phyloP scores from a whole-genome alignment of 2,329 filamentous ascomycete species.

The Colletotrichum endophyticum region DNA sequence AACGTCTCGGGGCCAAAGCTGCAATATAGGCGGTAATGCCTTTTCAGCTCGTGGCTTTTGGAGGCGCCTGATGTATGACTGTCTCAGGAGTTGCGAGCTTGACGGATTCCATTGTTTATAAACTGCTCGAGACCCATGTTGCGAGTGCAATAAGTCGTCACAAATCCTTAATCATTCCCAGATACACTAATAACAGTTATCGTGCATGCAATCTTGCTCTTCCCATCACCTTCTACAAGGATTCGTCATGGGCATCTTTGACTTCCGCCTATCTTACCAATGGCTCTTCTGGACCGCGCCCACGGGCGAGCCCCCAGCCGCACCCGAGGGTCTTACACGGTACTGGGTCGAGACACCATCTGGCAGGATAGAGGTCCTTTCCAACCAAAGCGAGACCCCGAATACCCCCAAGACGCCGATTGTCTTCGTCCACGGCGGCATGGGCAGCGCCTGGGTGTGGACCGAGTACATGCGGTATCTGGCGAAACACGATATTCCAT shows the following conservation, averaged over 20 bases:
- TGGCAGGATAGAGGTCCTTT: constrained; percentile 55
- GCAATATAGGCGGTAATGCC: not conserved
- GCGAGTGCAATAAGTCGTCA: not conserved
- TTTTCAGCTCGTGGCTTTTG: not conserved
- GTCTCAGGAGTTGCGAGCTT: not conserved
- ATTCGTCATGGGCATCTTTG: constrained; percentile 20
- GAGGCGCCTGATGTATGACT: not conserved
- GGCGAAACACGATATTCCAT: constrained; percentile 45
- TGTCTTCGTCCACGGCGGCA: constrained; percentile 60
- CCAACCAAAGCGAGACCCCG: constrained; percentile 34
- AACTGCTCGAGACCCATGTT: not conserved
- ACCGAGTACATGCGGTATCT: constrained; percentile 56
- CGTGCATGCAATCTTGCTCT: not conserved
- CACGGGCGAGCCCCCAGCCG: constrained; percentile 24
- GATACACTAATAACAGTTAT: not conserved
- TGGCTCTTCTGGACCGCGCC: constrained; percentile 35
- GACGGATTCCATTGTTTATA: not conserved
- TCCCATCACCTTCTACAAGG: not conserved
- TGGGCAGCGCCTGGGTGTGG: constrained; percentile 59
- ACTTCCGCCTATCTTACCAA: constrained; percentile 35
- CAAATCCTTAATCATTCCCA: not conserved
- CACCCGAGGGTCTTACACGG: constrained; percentile 47
- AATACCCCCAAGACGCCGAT: constrained; percentile 36
- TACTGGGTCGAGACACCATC: constrained; percentile 46
- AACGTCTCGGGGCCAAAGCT: constrained; percentile 2